Evolutionary conservation across 1,284 basidiomycete species (phyloP), one percentile per base, ranked within the genome.

Genomic region (Heterobasidion irregulare): DNA sequence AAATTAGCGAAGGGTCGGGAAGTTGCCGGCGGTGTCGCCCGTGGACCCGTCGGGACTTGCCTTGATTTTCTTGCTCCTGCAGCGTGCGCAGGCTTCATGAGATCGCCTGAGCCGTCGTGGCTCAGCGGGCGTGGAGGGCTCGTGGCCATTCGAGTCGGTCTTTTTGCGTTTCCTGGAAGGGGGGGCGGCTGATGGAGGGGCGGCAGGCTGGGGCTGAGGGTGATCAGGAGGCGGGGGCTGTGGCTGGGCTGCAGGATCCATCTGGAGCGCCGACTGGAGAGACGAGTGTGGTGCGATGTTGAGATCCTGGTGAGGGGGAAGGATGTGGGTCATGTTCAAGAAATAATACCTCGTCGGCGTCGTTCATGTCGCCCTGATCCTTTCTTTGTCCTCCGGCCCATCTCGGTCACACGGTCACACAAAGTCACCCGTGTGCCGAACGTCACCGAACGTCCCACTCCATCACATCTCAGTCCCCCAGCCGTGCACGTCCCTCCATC

Each of bases 41-140:
- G 26, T 26, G 26, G 26, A 26, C 26, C 38, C 86, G 86, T 78
- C 84, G 82, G 83, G 78, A 86, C 86, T 83, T 86, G 84, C 89
- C 86, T 92, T 92, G 73, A 90, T 92, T 84, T 91, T 90, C 80
- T 92, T 91, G 74, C 84, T 86, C 78, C 89, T 86, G 78, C 89
- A 92, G 68, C 89, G 80, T 61, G 88, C 84, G 76, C 89, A 92
- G 60, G 89, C 89, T 72, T 92, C 89, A 74, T 92, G 89, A 64
- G 88, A 90, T 65, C 89, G 82, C 63, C 89, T 77, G 64, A 92
- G 78, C 57, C 89, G 81, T 64, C 89, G 79, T 52, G 87, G 85
- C 67, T 89, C 87, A 56, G 82, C 77, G 53, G 79, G 71, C 33
- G 77, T 68, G 44, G 71, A 56, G 53, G 72, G 70, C 43, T 84